A percentile compares a stretch with the other conserved stretches of the same genome.
Conservation (phyloP, 768 basidiomycete genomes). For the Favolaschia claudopus region DNA sequence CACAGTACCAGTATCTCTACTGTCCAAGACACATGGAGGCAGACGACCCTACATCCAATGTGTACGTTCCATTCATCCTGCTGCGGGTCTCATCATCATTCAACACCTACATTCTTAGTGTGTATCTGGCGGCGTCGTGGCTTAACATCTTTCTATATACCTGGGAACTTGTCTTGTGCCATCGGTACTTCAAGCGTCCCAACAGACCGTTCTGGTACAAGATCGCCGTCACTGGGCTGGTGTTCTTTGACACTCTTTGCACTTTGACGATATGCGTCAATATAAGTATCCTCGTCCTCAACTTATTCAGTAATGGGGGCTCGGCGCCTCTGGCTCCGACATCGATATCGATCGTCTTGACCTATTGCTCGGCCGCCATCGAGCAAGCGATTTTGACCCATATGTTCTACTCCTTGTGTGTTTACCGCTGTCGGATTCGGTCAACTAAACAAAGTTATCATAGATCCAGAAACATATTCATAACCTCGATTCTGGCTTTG, state of each 20-base stretch:
- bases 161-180: not conserved
- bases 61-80: not conserved
- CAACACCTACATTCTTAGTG: not conserved
- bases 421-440: not conserved
- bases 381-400: conserved; percentile 4
- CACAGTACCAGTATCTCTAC: not conserved
- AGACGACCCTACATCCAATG: not conserved
- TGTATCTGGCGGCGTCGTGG: conserved; percentile 1
- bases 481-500: not conserved
- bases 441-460: not conserved
- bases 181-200: conserved; percentile 1
- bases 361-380: conserved; percentile 4
- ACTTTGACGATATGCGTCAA: not conserved
- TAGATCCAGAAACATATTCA: conserved; percentile 1
- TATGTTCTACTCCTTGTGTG: conserved; percentile 4
- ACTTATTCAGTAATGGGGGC: not conserved
- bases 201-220: conserved; percentile 1
- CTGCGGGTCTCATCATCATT: no score
- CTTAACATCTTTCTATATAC: conserved; percentile 2
- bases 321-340: not conserved
- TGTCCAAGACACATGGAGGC: not conserved
- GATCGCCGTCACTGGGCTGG: not conserved
- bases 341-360: not conserved
- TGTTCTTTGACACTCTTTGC: conserved; percentile 3
- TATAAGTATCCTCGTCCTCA: not conserved